Percentiles rank a stretch among this genome's conserved stretches.
Evolutionary conservation across 108 stramenopile genomes (phyloP).

Genomic region (Fragilaria radians): DNA sequence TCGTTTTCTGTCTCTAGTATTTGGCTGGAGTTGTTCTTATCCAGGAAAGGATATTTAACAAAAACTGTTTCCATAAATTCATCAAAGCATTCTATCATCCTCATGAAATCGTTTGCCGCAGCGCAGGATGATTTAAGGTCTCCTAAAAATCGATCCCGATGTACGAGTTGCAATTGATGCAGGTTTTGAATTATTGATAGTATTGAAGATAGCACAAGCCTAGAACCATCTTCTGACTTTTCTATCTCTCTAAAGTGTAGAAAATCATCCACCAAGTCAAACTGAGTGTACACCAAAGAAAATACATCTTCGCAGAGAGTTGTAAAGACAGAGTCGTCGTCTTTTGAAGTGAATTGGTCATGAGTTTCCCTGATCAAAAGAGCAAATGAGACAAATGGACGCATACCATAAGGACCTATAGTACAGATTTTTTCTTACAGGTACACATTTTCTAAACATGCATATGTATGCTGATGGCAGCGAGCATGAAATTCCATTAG

Average conservation of each 20-base stretch:
- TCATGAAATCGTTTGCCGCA: constrained; percentile 64
- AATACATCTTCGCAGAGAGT: constrained; percentile 76
- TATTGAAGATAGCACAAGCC: constrained; percentile 47
- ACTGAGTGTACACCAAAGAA: constrained; percentile 55
- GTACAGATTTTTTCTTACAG: too few relatives aligned
- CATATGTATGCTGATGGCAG: too few relatives aligned
- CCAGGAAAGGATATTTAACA: constrained; percentile 13
- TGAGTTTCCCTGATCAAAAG: too few relatives aligned
- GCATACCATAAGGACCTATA: too few relatives aligned
- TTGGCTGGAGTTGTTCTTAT: too few relatives aligned
- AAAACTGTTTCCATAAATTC: constrained; percentile 31
- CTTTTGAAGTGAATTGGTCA: constrained; percentile 5
- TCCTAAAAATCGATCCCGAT: constrained; percentile 45
- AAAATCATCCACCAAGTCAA: constrained; percentile 60
- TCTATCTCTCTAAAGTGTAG: constrained; percentile 22
- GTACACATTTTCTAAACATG: too few relatives aligned
- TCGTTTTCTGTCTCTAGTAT: constrained; percentile 3
- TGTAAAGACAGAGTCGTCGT: constrained; percentile 31
- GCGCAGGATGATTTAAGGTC: constrained; percentile 66
- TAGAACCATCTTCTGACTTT: constrained; percentile 25
- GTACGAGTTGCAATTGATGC: constrained; percentile 46
- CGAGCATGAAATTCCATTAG: too few relatives aligned
- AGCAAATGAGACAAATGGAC: too few relatives aligned
- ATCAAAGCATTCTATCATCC: constrained; percentile 66
- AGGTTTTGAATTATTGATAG: constrained; percentile 44